Evolutionary conservation across 768 basidiomycete species (phyloP), one percentile per base, ranked within the genome.

Genomic region (Amanita jacksonii): DNA sequence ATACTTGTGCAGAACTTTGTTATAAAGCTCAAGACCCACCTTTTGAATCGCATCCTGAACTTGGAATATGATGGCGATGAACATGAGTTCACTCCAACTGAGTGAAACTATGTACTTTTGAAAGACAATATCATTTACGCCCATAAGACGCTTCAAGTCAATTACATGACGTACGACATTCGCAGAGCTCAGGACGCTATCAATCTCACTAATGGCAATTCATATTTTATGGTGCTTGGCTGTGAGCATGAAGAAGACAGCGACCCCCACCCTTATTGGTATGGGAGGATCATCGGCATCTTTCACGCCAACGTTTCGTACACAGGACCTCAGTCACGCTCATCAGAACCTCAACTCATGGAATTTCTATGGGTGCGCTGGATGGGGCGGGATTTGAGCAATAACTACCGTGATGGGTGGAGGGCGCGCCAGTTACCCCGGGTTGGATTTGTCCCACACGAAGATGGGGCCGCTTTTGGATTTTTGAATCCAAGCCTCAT

Each of bases 161-260:
- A 67, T 50, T 69, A 66, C 47, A 70, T 64, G 0, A 66, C 64
- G 1, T 73, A 72, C 51, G 65, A 73, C 50, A 34, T 66, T 9
- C 60, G 58, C 18, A 56, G 65, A 0, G 48, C 49, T 1, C 66
- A 71, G 47, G 71, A 75, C 46, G 45, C 55, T 0, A 45, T 73
- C 28, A 68, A 69, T 22, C 57, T 62, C 0, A n/a, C 49, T 0
- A 59, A 54, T 0, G n/a, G n/a, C n/a, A 59, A 67, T 12, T 28
- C 57, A 1, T 55, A 70, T 19, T 39, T 74, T 4, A 67, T 61
- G 49, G 46, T 58, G 3, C 48, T 42, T n/a, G n/a, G n/a, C n/a
- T n/a, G n/a, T n/a, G n/a, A 0, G 50, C 55, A 33, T 54, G 56
- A 0, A n/a, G 57, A 54, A 1, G 51, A 48, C 1, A 39, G 28